Conservation (phyloP, 768 basidiomycete species). For the Trametes coccinea region DNA sequence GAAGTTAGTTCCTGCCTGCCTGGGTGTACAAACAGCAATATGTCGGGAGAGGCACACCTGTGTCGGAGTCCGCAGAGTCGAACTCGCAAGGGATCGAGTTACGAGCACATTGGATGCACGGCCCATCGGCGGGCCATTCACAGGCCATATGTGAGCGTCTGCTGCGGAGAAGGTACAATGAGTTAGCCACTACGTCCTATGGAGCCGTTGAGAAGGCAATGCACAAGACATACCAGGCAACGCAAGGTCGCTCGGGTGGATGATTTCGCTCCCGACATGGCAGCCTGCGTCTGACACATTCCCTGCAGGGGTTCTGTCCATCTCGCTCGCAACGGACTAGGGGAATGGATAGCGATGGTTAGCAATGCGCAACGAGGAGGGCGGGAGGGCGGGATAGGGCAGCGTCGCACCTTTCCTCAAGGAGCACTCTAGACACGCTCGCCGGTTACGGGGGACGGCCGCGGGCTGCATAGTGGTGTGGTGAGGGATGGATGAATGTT, state of each 20-base stretch:
- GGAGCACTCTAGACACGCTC: neutral
- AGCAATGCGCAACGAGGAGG: too few relatives aligned
- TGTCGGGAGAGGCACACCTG: neutral
- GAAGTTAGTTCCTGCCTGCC: too few relatives aligned
- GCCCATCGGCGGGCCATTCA: neutral
- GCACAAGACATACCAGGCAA: neutral
- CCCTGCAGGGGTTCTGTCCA: neutral
- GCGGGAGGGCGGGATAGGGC: too few relatives aligned
- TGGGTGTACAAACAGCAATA: too few relatives aligned
- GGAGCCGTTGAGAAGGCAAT: too few relatives aligned
- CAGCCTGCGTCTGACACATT: neutral
- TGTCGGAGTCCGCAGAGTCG: neutral
- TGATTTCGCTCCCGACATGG: neutral
- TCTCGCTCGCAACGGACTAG: constrained; percentile 1
- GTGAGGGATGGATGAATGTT: neutral
- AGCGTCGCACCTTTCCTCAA: neutral
- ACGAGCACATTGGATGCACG: constrained; percentile 5
- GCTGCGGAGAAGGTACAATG: neutral
- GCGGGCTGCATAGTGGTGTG: neutral
- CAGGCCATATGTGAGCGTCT: constrained; percentile 1
- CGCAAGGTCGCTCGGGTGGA: neutral
- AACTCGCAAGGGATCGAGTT: neutral
- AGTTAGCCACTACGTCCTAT: too few relatives aligned
- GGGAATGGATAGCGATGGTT: neutral
- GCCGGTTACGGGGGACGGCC: neutral